Percentiles rank a stretch among this genome's conserved stretches.
Conservation (phyloP, 2,329 filamentous ascomycete species). For the Plectosphaerella sp. region DNA sequence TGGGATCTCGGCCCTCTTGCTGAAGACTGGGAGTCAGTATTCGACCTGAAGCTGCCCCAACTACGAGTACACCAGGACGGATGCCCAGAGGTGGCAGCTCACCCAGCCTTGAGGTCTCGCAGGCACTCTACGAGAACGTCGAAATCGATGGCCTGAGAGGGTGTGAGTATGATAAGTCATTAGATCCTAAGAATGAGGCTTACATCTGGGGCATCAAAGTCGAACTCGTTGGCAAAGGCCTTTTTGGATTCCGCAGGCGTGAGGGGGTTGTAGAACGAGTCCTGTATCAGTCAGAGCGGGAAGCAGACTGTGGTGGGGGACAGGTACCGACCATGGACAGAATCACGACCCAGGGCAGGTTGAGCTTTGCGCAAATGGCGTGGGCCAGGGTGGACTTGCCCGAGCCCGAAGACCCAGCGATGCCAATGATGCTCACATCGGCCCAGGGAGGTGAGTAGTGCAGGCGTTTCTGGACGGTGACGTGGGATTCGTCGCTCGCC, state of each 20-base stretch:
- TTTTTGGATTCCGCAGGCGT: conserved; percentile 71
- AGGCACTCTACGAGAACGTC: conserved; percentile 78
- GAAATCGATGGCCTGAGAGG: conserved; percentile 75
- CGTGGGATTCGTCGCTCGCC: conserved; percentile 28
- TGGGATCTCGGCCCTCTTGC: conserved; percentile 84
- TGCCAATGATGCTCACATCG: conserved; percentile 91
- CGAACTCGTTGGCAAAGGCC: conserved; percentile 88
- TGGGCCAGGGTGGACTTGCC: conserved; percentile 91
- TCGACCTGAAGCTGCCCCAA: not conserved
- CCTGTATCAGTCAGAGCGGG: conserved; percentile 46
- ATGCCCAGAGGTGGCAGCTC: conserved; percentile 24
- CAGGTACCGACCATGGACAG: conserved; percentile 63
- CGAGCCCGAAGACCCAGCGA: conserved; percentile 92
- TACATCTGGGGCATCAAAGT: conserved; percentile 85
- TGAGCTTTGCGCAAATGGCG: conserved; percentile 84
- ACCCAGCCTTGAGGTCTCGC: conserved; percentile 87
- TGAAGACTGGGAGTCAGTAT: conserved; percentile 26
- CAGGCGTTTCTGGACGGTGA: conserved; percentile 52
- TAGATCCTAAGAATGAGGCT: not conserved
- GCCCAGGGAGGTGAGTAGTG: conserved; percentile 95
- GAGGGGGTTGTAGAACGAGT: conserved; percentile 95
- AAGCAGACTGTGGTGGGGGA: conserved; percentile 13
- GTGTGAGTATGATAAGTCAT: not conserved
- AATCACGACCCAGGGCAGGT: conserved; percentile 96
- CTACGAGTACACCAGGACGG: not conserved